phyloP scores from a whole-genome alignment of 2,329 filamentous ascomycete species.

The Exserohilum rostratum region DNA sequence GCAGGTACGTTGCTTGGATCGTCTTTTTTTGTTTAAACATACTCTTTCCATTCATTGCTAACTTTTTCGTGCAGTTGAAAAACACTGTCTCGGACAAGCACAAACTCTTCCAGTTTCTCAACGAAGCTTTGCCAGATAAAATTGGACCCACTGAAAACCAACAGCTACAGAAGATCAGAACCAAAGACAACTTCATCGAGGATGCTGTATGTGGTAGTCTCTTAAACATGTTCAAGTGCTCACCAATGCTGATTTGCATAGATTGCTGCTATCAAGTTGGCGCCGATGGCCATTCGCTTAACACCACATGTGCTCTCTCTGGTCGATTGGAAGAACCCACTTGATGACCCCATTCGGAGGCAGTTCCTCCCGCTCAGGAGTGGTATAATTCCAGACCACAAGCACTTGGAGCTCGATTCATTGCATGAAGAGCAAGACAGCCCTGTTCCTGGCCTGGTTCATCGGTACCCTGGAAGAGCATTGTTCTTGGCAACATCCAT shows the following conservation, averaged over 20 bases:
- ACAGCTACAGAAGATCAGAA: constrained; percentile 50
- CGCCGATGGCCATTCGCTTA: constrained; percentile 66
- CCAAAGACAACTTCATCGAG: constrained; percentile 59
- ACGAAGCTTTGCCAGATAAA: constrained; percentile 56
- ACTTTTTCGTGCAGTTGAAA: constrained; percentile 45
- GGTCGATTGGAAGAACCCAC: constrained; percentile 64
- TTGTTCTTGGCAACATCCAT: constrained; percentile 66
- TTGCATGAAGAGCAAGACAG: constrained; percentile 64
- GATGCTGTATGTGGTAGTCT: constrained; percentile 51
- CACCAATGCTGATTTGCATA: background rate
- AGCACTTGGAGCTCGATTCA: constrained; percentile 62
- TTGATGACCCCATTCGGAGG: constrained; percentile 64
- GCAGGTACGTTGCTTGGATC: constrained; percentile 54
- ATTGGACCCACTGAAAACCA: constrained; percentile 49
- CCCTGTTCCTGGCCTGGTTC: constrained; percentile 63
- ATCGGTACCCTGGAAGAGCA: constrained; percentile 68
- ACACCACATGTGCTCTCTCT: constrained; percentile 66
- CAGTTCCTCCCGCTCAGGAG: constrained; percentile 67
- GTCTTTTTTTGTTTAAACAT: background rate
- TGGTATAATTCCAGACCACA: constrained; percentile 60
- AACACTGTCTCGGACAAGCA: constrained; percentile 58
- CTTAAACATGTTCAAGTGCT: background rate
- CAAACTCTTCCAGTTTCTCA: constrained; percentile 58
- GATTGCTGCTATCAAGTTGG: constrained; percentile 57
- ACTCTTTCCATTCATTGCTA: background rate